A percentile compares a stretch with the other conserved stretches of the same genome.
Evolutionary conservation across 129 eudicot genomes (phyloP).

Genomic region (Pulicaria dysenterica): DNA sequence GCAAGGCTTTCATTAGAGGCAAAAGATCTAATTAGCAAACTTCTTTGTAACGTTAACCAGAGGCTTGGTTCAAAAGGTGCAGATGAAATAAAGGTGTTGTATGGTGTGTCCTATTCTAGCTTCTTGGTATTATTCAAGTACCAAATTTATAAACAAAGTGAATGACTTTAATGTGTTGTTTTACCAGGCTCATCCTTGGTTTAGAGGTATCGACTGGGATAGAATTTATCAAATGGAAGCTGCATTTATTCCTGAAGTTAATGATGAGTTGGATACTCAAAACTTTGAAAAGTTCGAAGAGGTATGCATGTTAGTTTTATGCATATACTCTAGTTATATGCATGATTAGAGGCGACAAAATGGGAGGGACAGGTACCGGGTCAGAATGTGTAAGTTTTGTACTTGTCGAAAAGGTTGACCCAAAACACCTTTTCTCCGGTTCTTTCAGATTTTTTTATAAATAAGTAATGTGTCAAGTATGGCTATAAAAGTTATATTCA

Average conservation of each 20-base stretch:
- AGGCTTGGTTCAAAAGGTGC: constrained; percentile 94
- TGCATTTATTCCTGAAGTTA: constrained; percentile 94
- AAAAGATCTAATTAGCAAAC: constrained; percentile 85
- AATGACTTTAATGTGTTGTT: constrained; percentile 29
- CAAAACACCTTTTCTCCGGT: not conserved
- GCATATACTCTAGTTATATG: not conserved
- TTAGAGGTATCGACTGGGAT: constrained; percentile 84
- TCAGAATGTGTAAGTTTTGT: not conserved
- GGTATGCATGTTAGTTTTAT: constrained; percentile 36
- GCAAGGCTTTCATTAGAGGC: constrained; percentile 79
- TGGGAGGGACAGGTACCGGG: not conserved
- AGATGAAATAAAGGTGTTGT: constrained; percentile 97
- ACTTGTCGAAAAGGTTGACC: not conserved
- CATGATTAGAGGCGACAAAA: not conserved
- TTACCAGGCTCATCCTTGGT: constrained; percentile 88
- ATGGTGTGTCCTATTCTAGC: constrained; percentile 56
- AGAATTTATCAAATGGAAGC: constrained; percentile 89
- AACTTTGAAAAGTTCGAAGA: constrained; percentile 95
- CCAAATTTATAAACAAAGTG: not conserved
- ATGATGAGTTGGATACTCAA: constrained; percentile 95
- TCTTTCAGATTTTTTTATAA: not conserved
- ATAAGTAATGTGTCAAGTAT: not conserved
- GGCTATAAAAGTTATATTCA: too few species aligned
- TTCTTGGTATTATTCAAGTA: constrained; percentile 31
- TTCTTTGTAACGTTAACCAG: constrained; percentile 84